Conservation (phyloP, 2,329 filamentous ascomycete species). For the Orbilia oligospora region DNA sequence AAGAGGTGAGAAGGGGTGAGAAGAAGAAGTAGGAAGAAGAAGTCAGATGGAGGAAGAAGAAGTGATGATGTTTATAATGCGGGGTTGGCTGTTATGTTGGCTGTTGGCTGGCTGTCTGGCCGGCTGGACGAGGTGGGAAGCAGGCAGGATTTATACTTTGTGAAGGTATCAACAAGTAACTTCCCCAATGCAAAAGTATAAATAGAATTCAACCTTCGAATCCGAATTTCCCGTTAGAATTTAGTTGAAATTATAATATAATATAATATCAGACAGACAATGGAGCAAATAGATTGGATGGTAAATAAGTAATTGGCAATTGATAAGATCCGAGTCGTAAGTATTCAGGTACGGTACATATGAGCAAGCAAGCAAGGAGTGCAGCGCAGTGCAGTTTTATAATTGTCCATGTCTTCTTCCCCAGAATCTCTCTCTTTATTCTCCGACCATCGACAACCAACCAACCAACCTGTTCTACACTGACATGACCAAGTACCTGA, state of each 20-base stretch:
- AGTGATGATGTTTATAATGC: too few relatives aligned
- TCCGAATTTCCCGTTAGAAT: too few relatives aligned
- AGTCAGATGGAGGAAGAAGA: too few relatives aligned
- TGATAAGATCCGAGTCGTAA: neutral
- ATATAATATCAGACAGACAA: neutral
- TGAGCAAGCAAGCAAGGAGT: neutral
- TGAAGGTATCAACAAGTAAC: neutral
- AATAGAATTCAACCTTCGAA: conserved; percentile 20
- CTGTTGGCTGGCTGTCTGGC: too few relatives aligned
- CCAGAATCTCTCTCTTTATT: neutral
- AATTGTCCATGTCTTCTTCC: neutral
- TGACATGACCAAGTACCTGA: too few relatives aligned
- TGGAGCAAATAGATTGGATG: neutral
- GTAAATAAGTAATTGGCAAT: neutral
- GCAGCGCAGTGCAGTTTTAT: neutral
- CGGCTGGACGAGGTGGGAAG: too few relatives aligned
- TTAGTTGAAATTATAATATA: too few relatives aligned
- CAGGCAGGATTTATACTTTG: too few relatives aligned
- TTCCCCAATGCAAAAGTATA: conserved; percentile 1
- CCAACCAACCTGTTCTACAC: neutral
- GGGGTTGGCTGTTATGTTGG: too few relatives aligned
- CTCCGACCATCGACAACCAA: neutral
- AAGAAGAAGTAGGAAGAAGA: too few relatives aligned
- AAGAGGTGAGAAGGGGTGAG: too few relatives aligned
- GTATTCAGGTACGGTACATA: neutral